A percentile compares a stretch with the other conserved stretches of the same genome.
Conservation (phyloP, 192 early-diverging fungal genomes). For the Phlyctochytrium arcticum region DNA sequence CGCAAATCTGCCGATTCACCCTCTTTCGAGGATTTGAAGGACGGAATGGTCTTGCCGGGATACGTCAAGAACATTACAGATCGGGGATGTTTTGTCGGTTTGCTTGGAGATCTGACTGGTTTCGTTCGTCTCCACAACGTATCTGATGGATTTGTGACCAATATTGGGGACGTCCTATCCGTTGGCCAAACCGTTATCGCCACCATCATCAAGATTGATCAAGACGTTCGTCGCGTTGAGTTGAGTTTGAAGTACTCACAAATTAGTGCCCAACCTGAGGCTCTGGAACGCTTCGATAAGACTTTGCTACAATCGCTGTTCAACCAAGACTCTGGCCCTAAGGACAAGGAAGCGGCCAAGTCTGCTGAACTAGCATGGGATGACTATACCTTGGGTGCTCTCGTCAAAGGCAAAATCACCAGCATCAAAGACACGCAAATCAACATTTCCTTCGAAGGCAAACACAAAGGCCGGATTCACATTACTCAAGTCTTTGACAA, state of each 20-base stretch:
- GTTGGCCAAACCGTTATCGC: slow-evolving; percentile 70
- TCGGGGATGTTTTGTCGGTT: slow-evolving; percentile 65
- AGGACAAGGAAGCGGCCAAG: slow-evolving; percentile 21
- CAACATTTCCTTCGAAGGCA: slow-evolving; percentile 62
- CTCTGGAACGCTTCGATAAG: slow-evolving; percentile 7
- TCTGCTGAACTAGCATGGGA: slow-evolving; percentile 22
- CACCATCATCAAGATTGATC: slow-evolving; percentile 52
- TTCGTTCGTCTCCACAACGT: slow-evolving; percentile 54
- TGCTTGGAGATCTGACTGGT: slow-evolving; percentile 54
- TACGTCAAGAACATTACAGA: slow-evolving; percentile 69
- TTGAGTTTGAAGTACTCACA: slow-evolving; percentile 69
- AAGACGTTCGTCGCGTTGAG: slow-evolving; percentile 40
- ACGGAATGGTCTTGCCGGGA: slow-evolving; percentile 66
- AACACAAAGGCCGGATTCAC: slow-evolving; percentile 72
- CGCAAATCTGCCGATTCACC: background rate
- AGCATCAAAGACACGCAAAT: slow-evolving; percentile 36
- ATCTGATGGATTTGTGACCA: slow-evolving; percentile 62
- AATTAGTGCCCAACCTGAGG: background rate
- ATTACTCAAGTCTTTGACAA: slow-evolving; percentile 62
- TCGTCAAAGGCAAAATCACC: slow-evolving; percentile 29
- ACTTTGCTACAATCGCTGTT: slow-evolving; percentile 29
- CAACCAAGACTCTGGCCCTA: no score
- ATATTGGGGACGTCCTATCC: slow-evolving; percentile 48
- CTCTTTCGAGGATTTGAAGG: slow-evolving; percentile 47
- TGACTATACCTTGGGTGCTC: slow-evolving; percentile 26